phyloP scores from a whole-genome alignment of 2,329 filamentous ascomycete species.

The Blastomyces parvus region DNA sequence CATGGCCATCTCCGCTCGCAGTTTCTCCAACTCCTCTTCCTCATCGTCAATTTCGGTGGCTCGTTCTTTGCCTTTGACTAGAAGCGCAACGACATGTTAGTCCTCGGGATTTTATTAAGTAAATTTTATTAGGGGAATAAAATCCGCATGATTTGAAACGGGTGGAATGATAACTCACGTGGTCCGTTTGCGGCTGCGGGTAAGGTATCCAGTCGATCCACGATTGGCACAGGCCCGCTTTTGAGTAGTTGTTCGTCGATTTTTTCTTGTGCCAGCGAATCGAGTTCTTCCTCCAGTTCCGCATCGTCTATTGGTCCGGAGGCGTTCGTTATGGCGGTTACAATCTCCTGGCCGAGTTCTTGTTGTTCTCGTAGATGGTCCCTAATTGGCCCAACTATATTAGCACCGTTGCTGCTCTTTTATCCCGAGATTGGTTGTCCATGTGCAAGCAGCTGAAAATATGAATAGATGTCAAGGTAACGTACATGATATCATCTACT shows the following conservation, averaged over 20 bases:
- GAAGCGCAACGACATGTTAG: conserved; percentile 13
- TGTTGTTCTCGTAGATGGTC: conserved; percentile 87
- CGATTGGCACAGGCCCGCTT: conserved; percentile 73
- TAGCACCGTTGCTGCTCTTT: not conserved
- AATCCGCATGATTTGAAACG: not conserved
- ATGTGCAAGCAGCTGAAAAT: not conserved
- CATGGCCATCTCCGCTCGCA: conserved; percentile 97
- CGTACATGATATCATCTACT: conserved; percentile 90
- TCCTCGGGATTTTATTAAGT: not conserved
- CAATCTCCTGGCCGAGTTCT: conserved; percentile 86
- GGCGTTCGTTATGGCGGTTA: conserved; percentile 67
- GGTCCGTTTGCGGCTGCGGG: conserved; percentile 66
- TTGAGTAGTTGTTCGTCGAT: conserved; percentile 90
- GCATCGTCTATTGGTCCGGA: conserved; percentile 68
- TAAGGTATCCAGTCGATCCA: conserved; percentile 66
- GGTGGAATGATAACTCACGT: conserved; percentile 48
- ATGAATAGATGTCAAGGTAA: conserved; percentile 18
- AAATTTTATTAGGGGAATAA: not conserved
- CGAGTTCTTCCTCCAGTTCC: conserved; percentile 78
- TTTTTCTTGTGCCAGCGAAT: conserved; percentile 78
- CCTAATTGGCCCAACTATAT: conserved; percentile 42
- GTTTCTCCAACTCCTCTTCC: conserved; percentile 82
- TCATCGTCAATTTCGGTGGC: conserved; percentile 86
- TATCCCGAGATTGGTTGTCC: not conserved
- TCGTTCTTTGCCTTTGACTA: conserved; percentile 42